phyloP scores from a whole-genome alignment of 306 rosid species.

The Leucaena leucocephala region DNA sequence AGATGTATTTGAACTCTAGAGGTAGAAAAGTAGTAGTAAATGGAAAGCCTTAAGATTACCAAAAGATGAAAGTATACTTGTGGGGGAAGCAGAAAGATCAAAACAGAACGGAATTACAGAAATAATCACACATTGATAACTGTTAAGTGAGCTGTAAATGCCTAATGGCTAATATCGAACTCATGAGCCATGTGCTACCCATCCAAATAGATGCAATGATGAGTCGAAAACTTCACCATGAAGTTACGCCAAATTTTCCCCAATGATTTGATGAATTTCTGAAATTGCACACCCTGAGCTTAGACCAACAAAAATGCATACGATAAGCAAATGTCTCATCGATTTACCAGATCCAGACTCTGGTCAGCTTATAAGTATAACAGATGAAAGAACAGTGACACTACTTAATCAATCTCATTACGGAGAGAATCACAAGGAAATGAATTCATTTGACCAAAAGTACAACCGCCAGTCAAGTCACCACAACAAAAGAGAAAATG shows the following conservation, averaged over 20 bases:
- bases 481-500: not conserved
- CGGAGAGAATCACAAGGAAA: constrained; percentile 10
- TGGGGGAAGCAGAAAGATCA: constrained; percentile 5
- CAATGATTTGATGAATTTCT: constrained; percentile 1
- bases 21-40: not conserved
- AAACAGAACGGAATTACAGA: not conserved
- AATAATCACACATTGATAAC: not conserved
- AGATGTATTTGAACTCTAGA: not conserved
- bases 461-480: constrained; percentile 4
- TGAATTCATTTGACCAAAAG: not conserved
- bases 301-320: not conserved
- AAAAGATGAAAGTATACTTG: not conserved
- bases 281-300: not conserved
- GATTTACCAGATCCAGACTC: constrained; percentile 14
- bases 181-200: not conserved
- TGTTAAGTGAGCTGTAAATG: not conserved
- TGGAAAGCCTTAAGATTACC: not conserved
- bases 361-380: constrained; percentile 12
- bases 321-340: constrained; percentile 2
- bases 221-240: not conserved
- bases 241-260: not conserved
- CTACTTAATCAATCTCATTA: constrained; percentile 1
- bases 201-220: constrained; percentile 17
- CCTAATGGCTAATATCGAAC: not conserved
- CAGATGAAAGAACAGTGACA: constrained; percentile 2